Base-by-base conservation (phyloP, 2,329 filamentous ascomycete species). In the Alternaria angustiovoidea region DNA sequence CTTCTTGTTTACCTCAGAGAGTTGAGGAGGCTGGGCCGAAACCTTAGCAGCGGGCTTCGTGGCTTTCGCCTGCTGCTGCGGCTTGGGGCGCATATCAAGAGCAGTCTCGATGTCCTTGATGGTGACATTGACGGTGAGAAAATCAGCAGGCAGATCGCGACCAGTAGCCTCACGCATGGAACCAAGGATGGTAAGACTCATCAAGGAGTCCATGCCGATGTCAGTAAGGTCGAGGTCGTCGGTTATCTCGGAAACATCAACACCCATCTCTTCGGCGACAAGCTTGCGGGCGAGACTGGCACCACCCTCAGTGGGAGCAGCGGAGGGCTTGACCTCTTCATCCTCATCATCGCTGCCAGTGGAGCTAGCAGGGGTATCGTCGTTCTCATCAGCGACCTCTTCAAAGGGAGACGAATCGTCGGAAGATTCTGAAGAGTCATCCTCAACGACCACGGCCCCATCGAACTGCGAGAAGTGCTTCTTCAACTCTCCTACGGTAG, bases 71-170 rank as follows among this genome's bases (percentile, higher is more conserved):
- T 76, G 71, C 53, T 75, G 68, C 72, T 78, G 78, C 7, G 77
- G 68, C 68, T 81, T 79, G 32, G 81, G 78, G 57, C 81, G 80
- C 82, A 84, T 84, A 54, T 87, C 88, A 3, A 91, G 85, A 36
- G 85, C 84, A 57, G 85, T 85, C 75, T 91, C 88, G 58, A 91
- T 87, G 63, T 89, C 87, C 67, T 87, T 85, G 49, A 91, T 86
- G 3, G 86, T 87, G 9, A 85, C 82, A 72, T 89, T 88, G 66
- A 84, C 82, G 14, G 85, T 82, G 52, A 91, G 82, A 57, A 90
- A 86, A 63, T 81, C 83, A 5, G 81, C 81, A 8, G 83, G 81
- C 43, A 84, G 79, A 57, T 84, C 82, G 43, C 82, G 73, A 39
- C 81, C 81, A 47, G 82, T 84, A 71, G 81, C 79, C 71, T 85